Percentiles rank a stretch among this genome's conserved stretches.
These are phyloP conservation scores for Russula olivacea DNA, from an alignment of 768 basidiomycete genomes.

Conservation along the genomic window DNA sequence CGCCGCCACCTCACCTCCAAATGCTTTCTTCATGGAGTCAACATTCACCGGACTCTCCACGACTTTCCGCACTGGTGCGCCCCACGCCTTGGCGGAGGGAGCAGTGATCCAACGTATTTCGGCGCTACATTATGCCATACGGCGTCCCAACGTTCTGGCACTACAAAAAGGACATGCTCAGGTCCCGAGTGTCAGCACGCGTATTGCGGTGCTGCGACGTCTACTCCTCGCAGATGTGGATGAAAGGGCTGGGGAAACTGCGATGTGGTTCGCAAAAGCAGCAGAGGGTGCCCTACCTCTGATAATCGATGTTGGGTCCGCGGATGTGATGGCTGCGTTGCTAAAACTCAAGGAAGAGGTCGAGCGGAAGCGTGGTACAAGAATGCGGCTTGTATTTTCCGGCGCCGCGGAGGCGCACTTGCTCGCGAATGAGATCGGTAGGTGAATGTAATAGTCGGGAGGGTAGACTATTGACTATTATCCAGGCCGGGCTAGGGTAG, in stretches of 20 bases:
- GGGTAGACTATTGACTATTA: not conserved
- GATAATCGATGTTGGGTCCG: conserved; percentile 60
- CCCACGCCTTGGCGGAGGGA: conserved; percentile 37
- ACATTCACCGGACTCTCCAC: conserved; percentile 22
- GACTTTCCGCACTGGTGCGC: conserved; percentile 36
- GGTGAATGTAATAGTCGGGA: not conserved
- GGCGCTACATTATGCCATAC: conserved; percentile 43
- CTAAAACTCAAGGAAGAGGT: conserved; percentile 54
- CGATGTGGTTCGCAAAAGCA: conserved; percentile 33
- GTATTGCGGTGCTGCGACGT: conserved; percentile 66
- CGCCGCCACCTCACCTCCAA: conserved; percentile 34
- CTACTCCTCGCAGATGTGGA: conserved; percentile 45
- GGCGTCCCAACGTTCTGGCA: conserved; percentile 40
- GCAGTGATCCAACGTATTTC: conserved; percentile 41
- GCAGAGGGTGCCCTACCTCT: conserved; percentile 53
- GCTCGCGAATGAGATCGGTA: conserved; percentile 55
- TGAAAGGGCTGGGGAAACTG: conserved; percentile 31
- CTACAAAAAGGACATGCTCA: conserved; percentile 17
- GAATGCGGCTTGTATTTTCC: conserved; percentile 41
- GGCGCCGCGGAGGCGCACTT: conserved; percentile 59
- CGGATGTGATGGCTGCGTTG: conserved; percentile 70
- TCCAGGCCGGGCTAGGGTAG: conserved; percentile 56
- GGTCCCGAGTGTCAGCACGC: conserved; percentile 61
- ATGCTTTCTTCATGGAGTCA: conserved; percentile 18
- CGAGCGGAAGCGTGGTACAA: conserved; percentile 34